phyloP scores from a whole-genome alignment of 495 filamentous ascomycete species.

The Alectoria sarmentosa region DNA sequence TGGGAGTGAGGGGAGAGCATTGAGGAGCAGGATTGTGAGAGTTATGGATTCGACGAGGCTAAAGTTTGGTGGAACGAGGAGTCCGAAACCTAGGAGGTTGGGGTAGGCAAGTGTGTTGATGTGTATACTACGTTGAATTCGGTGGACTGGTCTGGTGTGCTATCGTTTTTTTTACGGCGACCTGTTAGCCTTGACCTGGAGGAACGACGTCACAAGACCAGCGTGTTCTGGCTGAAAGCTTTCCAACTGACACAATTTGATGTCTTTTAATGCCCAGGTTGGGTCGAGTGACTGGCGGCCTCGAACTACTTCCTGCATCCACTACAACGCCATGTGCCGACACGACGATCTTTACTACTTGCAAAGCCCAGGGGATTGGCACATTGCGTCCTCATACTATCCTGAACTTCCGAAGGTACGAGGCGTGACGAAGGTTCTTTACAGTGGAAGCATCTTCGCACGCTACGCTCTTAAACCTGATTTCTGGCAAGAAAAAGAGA shows the following conservation, averaged over 20 bases:
- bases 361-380: too few relatives aligned
- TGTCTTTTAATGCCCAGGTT: not conserved
- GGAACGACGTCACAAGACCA: not conserved
- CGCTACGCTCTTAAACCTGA: too few relatives aligned
- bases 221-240: not conserved
- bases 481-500: not conserved
- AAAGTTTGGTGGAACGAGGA: conserved; percentile 94
- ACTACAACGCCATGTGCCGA: not conserved
- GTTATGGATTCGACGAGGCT: conserved; percentile 79
- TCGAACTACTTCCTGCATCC: not conserved
- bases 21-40: conserved; percentile 62
- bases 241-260: not conserved
- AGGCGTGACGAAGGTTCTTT: not conserved
- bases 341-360: not conserved
- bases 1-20: conserved; percentile 68
- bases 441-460: not conserved
- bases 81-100: conserved; percentile 71
- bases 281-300: not conserved
- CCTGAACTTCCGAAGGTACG: too few relatives aligned
- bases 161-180: not conserved
- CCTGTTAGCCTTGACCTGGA: not conserved
- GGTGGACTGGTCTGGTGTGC: not conserved
- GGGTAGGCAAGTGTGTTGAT: conserved; percentile 41
- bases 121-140: not conserved
- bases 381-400: too few relatives aligned